These are phyloP conservation scores for Fusarium mundagurra DNA, from an alignment of 2,329 filamentous ascomycete genomes.

Conservation along the genomic window DNA sequence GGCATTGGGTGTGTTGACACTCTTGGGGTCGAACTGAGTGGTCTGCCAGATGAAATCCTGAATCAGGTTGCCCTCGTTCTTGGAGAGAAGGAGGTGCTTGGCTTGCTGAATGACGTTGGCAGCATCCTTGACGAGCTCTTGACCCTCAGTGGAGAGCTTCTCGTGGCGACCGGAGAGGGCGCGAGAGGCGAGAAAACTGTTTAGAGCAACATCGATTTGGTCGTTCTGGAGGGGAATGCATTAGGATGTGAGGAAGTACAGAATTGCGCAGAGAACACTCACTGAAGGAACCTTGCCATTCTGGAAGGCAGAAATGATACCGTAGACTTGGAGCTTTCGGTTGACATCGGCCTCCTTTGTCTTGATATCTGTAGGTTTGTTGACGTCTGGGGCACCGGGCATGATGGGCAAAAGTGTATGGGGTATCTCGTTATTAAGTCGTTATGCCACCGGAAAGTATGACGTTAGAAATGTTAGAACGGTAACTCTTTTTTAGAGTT, in stretches of 20 bases:
- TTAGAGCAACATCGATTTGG: conserved; percentile 94
- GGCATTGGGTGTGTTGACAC: conserved; percentile 68
- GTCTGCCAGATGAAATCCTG: conserved; percentile 99
- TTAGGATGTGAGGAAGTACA: not conserved
- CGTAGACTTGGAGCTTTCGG: conserved; percentile 93
- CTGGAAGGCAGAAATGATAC: conserved; percentile 86
- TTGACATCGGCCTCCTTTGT: conserved; percentile 88
- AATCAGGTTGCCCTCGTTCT: conserved; percentile 93
- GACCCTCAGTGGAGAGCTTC: conserved; percentile 85
- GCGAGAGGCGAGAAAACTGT: conserved; percentile 81
- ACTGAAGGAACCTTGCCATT: conserved; percentile 91
- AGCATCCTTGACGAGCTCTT: conserved; percentile 79
- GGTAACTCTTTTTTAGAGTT: conserved; percentile 9
- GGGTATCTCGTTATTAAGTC: conserved; percentile 30
- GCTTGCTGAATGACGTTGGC: conserved; percentile 84
- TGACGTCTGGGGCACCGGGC: conserved; percentile 63
- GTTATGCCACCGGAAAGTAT: conserved; percentile 10
- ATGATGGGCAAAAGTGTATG: conserved; percentile 42
- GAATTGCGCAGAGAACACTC: conserved; percentile 49
- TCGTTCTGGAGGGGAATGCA: conserved; percentile 71
- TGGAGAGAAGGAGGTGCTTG: conserved; percentile 85
- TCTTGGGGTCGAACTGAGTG: conserved; percentile 74
- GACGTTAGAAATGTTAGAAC: not conserved
- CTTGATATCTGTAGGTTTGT: conserved; percentile 77
- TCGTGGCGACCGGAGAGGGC: conserved; percentile 75